Percentiles rank a stretch among this genome's conserved stretches.
Evolutionary conservation across 352 stramenopile species (phyloP).

Genomic region (Pythium oligandrum): DNA sequence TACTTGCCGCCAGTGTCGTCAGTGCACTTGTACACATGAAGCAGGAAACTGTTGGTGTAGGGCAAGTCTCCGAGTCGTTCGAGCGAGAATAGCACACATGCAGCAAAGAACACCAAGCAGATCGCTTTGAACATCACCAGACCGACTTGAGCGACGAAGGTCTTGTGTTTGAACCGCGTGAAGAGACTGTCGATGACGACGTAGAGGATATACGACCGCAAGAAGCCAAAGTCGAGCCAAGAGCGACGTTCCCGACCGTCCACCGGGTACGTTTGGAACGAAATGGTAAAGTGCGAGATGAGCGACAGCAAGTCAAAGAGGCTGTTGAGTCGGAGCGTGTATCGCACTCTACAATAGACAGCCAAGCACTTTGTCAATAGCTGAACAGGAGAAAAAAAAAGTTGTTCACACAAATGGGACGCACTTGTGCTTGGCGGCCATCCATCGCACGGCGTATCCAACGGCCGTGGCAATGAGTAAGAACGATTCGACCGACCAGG

Average conservation of each 20-base stretch:
- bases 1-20: slow-evolving; percentile 36
- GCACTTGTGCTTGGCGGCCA: slow-evolving; percentile 81
- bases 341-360: slow-evolving; percentile 37
- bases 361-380: not conserved
- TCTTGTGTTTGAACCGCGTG: slow-evolving; percentile 67
- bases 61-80: slow-evolving; percentile 80
- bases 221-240: slow-evolving; percentile 85
- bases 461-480: slow-evolving; percentile 69
- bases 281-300: slow-evolving; percentile 78
- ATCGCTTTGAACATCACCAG: slow-evolving; percentile 73
- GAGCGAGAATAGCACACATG: slow-evolving; percentile 78
- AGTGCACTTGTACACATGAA: slow-evolving; percentile 84
- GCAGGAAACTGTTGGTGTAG: slow-evolving; percentile 74
- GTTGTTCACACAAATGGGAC: slow-evolving; percentile 8
- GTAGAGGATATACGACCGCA: slow-evolving; percentile 83
- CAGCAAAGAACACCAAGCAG: slow-evolving; percentile 80
- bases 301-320: slow-evolving; percentile 80
- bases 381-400: not conserved
- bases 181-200: slow-evolving; percentile 76
- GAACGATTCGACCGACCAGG: slow-evolving; percentile 76
- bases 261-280: slow-evolving; percentile 60
- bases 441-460: slow-evolving; percentile 69
- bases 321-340: slow-evolving; percentile 56
- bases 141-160: slow-evolving; percentile 71
- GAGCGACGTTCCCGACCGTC: slow-evolving; percentile 51